These are phyloP conservation scores for Penicillium sp. DNA, from an alignment of 2,329 filamentous ascomycete species.

Conservation along the genomic window DNA sequence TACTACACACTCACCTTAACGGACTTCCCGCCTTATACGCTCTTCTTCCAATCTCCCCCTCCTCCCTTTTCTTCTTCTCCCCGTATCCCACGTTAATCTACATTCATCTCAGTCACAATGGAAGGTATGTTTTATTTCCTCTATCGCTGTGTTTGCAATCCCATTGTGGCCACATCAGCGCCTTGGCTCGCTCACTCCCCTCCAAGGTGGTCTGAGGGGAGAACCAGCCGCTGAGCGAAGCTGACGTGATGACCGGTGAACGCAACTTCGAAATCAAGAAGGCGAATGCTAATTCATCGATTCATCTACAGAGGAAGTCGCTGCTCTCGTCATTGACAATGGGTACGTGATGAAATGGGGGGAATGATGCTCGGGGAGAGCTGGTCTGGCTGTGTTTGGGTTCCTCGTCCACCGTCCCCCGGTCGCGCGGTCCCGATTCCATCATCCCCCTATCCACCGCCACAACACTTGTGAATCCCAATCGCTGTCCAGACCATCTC, in stretches of 20 bases:
- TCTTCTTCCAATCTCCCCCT: slow-evolving; percentile 25
- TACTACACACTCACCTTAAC: slow-evolving; percentile 31
- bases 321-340: slow-evolving; percentile 99
- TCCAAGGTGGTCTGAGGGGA: slow-evolving; percentile 12
- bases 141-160: not conserved
- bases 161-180: slow-evolving; percentile 37
- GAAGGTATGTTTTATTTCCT: slow-evolving; percentile 61
- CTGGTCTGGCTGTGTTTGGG: slow-evolving; percentile 34
- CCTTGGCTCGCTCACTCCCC: slow-evolving; percentile 25
- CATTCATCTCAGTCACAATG: slow-evolving; percentile 57
- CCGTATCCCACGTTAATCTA: slow-evolving; percentile 46
- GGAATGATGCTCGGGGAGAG: slow-evolving; percentile 1
- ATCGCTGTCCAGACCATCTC: slow-evolving; percentile 17
- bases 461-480: slow-evolving; percentile 22
- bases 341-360: slow-evolving; percentile 73
- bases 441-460: slow-evolving; percentile 24
- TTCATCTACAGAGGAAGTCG: slow-evolving; percentile 87
- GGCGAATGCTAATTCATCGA: slow-evolving; percentile 44
- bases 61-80: slow-evolving; percentile 26
- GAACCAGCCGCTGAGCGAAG: slow-evolving; percentile 12
- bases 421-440: slow-evolving; percentile 30
- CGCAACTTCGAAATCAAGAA: slow-evolving; percentile 20
- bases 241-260: slow-evolving; percentile 14
- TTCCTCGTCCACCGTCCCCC: slow-evolving; percentile 18
- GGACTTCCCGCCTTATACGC: slow-evolving; percentile 6